Base-by-base conservation (phyloP, 2,329 filamentous ascomycete species). In the Rutstroemia sp. region DNA sequence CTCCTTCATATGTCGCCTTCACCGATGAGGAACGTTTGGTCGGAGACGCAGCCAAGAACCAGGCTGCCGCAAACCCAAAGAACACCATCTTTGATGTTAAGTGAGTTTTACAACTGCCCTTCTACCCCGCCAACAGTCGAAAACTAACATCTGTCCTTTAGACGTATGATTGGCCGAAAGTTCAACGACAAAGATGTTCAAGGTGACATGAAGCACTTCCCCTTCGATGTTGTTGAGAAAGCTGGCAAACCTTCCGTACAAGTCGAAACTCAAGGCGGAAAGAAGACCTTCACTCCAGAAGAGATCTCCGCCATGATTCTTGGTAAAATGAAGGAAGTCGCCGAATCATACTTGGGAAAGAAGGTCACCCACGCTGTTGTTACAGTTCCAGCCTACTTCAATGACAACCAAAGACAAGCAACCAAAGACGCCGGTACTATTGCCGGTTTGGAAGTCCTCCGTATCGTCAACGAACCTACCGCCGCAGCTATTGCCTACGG, bases 1-100 rank as follows among this genome's bases (percentile, higher is more conserved):
- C 91, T 68, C 91, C 91, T 56, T 95, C 90, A 63, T 96, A 94
- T 76, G 91, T 96, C 72, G 91, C 90, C 61, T 99, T 99, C 86
- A 96, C 91, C 74, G 87, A 92, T 71, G 90, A 96, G 82, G 94
- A 99, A 84, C 92, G 94, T 77, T 81, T 99, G 79, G 97, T 97
- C 73, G 94, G 94, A 82, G 94, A 97, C 84, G 92, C 94, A 61
- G 94, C 94, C 73, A 99, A 97, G 89, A 99, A 99, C 83, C 92
- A 96, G 86, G 94, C 92, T 73, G 92, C 94, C 71, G 96, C 97
- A 90, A 99, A 99, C 89, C 94, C 94, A 63, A 77, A 77, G 73
- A 97, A 97, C 83, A 99, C 94, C 69, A 83, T 99, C 78, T 99
- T 97, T 80, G 94, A 99, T 78, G 89, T 96, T 84, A 99, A 97